A percentile compares a stretch with the other conserved stretches of the same genome.
These are phyloP conservation scores for Sporothrix luriei DNA, from an alignment of 2,329 filamentous ascomycete genomes.

Conservation along the genomic window DNA sequence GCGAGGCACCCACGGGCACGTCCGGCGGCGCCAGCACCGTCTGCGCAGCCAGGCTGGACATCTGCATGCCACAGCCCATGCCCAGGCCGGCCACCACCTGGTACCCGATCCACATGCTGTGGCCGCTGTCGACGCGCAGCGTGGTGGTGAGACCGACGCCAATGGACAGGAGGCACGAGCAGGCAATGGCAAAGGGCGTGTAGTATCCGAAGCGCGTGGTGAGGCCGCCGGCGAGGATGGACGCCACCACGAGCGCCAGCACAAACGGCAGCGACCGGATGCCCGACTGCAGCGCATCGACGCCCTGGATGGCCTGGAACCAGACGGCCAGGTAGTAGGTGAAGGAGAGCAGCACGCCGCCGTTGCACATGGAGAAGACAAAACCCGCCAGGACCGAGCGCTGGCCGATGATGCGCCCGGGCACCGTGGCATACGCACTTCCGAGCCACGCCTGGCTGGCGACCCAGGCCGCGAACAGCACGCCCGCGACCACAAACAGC, in stretches of 20 bases:
- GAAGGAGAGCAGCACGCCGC: constrained; percentile 22
- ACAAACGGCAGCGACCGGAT: constrained; percentile 49
- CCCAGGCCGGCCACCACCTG: constrained; percentile 52
- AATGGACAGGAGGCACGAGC: constrained; percentile 44
- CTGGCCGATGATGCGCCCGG: constrained; percentile 44
- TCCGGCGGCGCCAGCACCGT: constrained; percentile 48
- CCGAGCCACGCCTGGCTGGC: constrained; percentile 41
- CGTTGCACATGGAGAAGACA: constrained; percentile 2
- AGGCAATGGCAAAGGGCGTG: constrained; percentile 49
- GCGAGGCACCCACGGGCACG: constrained; percentile 48
- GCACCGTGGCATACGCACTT: constrained; percentile 43
- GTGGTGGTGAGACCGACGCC: constrained; percentile 49
- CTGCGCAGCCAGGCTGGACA: constrained; percentile 51
- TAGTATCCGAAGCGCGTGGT: constrained; percentile 50
- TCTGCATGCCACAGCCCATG: constrained; percentile 49
- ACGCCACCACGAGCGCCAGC: constrained; percentile 47
- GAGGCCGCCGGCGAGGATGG: constrained; percentile 46
- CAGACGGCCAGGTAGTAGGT: constrained; percentile 41
- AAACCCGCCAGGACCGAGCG: constrained; percentile 34
- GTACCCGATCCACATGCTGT: constrained; percentile 46
- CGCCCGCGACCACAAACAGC: constrained; percentile 40
- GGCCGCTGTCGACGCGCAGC: constrained; percentile 44
- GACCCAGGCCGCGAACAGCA: constrained; percentile 41
- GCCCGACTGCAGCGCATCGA: constrained; percentile 47
- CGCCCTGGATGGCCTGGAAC: constrained; percentile 51